Base-by-base conservation (phyloP, 345 rosid species). In the Citrus reticulata region DNA sequence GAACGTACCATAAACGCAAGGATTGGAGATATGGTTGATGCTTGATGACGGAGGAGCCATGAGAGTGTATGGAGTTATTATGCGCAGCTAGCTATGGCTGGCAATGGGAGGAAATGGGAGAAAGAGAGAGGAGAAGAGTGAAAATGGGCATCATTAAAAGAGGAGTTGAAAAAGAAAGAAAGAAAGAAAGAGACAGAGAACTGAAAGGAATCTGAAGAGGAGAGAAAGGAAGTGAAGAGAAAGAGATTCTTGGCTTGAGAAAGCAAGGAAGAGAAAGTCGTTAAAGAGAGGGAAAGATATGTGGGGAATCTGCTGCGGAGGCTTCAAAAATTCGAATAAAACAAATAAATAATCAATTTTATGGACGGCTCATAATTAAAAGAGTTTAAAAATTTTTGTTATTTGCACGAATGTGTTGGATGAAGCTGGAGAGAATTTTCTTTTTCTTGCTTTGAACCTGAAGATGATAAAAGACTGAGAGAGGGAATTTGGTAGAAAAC, bases 231-330 rank as follows among this genome's bases (percentile, higher is more conserved):
- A 79, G 82, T 77, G 79, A 81, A 84, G 83, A 75, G 82, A 79
- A 79, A 87, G 90, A 84, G 93, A 93, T 91, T 92, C 95, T 91
- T 86, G 80, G 90, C 97, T 91, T 92, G 90, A 80, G 88, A 91
- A 90, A 87, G 89, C 84, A 86, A 85, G 80, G 79, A 83, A 87
- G 82, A 82, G 81, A 83, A 83, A 82, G 84, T 77, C 35, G 70
- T 59, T 65, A 58, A 39, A 25, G 62, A 57, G 67, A 20, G 40
- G 63, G 20, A 35, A 42, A 65, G 66, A 79, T 32, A 55, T 40
- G 74, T 34, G 63, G 70, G 24, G 88, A 85, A 85, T 88, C 86
- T 88, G 88, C 82, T 89, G 89, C 89, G 86, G 84, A 17, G 58
- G 22, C 58, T 16, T 54, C 58, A 4, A 54, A 54, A 54, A 54